These are phyloP conservation scores for Umbelopsis ramanniana DNA, from an alignment of 192 early-diverging fungal genomes.

Conservation along the genomic window DNA sequence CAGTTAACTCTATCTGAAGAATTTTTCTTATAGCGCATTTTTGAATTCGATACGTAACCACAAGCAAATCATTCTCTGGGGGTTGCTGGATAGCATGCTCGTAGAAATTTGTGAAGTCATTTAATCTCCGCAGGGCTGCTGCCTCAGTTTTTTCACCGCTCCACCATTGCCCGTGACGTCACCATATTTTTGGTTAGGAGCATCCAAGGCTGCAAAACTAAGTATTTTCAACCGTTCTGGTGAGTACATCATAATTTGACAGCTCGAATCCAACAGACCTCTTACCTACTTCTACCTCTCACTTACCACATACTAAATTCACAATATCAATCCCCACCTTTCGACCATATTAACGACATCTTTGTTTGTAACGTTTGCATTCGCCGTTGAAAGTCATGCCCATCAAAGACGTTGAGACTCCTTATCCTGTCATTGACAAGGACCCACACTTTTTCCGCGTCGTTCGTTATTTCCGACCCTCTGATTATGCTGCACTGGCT, in stretches of 20 bases:
- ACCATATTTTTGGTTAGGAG: constrained; percentile 22
- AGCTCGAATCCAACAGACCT: neutral
- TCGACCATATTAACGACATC: neutral
- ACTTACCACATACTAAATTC: neutral
- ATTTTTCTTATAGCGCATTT: too few relatives aligned
- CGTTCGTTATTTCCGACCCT: constrained; percentile 85
- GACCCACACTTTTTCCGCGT: constrained; percentile 92
- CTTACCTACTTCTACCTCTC: neutral
- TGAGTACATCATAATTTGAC: constrained; percentile 3
- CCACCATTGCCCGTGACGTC: neutral
- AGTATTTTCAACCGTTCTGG: constrained; percentile 15
- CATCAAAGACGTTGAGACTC: constrained; percentile 54
- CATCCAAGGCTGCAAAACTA: neutral
- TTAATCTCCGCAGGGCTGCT: neutral
- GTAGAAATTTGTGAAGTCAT: too few relatives aligned
- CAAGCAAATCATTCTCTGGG: too few relatives aligned
- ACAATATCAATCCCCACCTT: neutral
- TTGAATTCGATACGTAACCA: too few relatives aligned
- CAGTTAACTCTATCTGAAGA: too few relatives aligned
- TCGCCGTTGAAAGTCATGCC: constrained; percentile 38
- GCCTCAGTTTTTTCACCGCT: neutral
- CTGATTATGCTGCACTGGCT: constrained; percentile 73
- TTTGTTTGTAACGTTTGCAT: neutral
- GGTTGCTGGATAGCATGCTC: too few relatives aligned
- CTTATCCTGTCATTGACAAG: constrained; percentile 85